Conservation (phyloP, 257 asterid species). For the Striga asiatica region DNA sequence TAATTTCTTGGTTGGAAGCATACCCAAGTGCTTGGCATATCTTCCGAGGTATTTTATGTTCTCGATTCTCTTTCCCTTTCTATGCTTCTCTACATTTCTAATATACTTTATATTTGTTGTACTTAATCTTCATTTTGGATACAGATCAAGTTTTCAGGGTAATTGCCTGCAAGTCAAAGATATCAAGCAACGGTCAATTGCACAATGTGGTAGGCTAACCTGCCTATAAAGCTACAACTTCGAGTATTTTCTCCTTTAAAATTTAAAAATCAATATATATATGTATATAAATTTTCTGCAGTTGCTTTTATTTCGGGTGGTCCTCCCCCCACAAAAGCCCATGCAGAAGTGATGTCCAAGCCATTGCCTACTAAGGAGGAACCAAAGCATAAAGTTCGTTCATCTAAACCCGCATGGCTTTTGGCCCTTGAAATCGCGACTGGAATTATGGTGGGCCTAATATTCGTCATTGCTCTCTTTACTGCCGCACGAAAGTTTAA, state of each 20-base stretch:
- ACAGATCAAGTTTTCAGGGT: constrained; percentile 67
- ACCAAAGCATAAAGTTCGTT: constrained; percentile 27
- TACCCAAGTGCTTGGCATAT: constrained; percentile 67
- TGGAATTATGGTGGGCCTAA: constrained; percentile 47
- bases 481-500: constrained; percentile 47
- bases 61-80: constrained; percentile 2
- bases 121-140: constrained; percentile 5
- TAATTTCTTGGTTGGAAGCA: constrained; percentile 62
- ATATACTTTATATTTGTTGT: not conserved
- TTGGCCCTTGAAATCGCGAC: constrained; percentile 68
- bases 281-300: not conserved
- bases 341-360: constrained; percentile 21
- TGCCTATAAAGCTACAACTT: not conserved
- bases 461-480: constrained; percentile 43
- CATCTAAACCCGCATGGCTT: constrained; percentile 77
- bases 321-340: constrained; percentile 31
- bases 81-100: not conserved
- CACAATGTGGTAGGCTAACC: constrained; percentile 51
- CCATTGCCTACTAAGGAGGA: constrained; percentile 27
- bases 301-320: constrained; percentile 26
- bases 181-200: constrained; percentile 50
- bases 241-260: not conserved
- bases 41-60: constrained; percentile 51
- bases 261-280: not conserved
- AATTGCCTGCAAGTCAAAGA: constrained; percentile 63